Conservation (phyloP, 2,329 filamentous ascomycete species). For the Paraphoma sp. region DNA sequence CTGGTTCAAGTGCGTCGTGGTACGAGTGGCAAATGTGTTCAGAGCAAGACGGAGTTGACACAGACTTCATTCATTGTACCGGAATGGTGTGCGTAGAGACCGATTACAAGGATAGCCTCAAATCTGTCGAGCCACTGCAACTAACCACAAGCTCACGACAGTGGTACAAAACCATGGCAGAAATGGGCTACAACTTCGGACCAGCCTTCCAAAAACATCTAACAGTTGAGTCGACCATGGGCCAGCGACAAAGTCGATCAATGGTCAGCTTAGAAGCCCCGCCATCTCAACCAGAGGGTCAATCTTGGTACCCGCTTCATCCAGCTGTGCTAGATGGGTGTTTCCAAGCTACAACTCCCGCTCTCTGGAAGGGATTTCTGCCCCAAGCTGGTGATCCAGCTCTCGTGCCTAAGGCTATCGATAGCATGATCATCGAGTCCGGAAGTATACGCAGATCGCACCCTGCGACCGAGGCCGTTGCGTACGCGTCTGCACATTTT, state of each 20-base stretch:
- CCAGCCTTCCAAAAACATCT: conserved; percentile 18
- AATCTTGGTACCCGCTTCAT: background rate
- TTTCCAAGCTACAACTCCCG: background rate
- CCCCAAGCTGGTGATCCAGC: background rate
- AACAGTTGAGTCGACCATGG: conserved; percentile 10
- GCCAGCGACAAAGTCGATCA: background rate
- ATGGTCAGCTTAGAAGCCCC: too few species aligned
- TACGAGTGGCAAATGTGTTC: background rate
- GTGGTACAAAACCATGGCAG: conserved; percentile 24
- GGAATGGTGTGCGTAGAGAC: background rate
- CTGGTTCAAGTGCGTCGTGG: background rate
- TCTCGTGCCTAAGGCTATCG: background rate
- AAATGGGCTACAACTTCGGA: conserved; percentile 23
- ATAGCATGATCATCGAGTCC: background rate
- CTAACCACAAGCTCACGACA: background rate
- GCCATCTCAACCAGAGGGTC: background rate
- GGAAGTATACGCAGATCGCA: background rate
- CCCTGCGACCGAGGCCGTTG: background rate
- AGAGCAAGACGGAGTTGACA: background rate
- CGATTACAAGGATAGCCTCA: background rate
- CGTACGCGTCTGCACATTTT: too few species aligned
- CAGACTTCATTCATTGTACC: background rate
- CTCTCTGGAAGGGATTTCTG: background rate
- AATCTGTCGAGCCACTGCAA: background rate
- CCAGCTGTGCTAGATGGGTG: background rate